Evolutionary conservation across 2,329 filamentous ascomycete species (phyloP).

Genomic region (Botrytis elliptica): DNA sequence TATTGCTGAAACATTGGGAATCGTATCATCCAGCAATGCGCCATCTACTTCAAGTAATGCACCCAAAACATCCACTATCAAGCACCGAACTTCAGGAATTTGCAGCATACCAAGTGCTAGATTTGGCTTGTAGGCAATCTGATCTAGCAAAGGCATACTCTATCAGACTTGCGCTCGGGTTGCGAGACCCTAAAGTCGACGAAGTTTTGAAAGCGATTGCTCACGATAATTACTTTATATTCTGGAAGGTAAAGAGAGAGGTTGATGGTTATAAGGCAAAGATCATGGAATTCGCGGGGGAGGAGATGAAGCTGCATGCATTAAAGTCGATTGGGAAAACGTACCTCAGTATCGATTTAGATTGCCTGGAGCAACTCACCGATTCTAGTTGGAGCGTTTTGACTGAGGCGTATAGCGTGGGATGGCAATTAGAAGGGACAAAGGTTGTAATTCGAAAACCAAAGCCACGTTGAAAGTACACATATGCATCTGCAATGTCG

Average conservation of each 20-base stretch:
- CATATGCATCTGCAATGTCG: not conserved
- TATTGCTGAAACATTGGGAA: conserved; percentile 78
- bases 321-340: conserved; percentile 83
- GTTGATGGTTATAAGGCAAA: conserved; percentile 80
- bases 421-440: conserved; percentile 76
- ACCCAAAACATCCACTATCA: conserved; percentile 65
- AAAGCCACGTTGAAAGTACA: conserved; percentile 43
- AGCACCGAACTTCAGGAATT: conserved; percentile 75
- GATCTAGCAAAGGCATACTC: conserved; percentile 73
- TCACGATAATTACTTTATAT: conserved; percentile 79
- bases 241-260: conserved; percentile 66
- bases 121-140: conserved; percentile 80
- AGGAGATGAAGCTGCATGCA: conserved; percentile 69
- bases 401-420: conserved; percentile 66
- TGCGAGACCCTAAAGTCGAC: conserved; percentile 68
- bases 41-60: conserved; percentile 72
- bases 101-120: conserved; percentile 76
- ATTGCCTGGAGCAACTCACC: conserved; percentile 67
- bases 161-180: conserved; percentile 58
- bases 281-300: conserved; percentile 79
- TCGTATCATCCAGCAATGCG: conserved; percentile 87
- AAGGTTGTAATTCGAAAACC: conserved; percentile 73
- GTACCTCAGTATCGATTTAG: conserved; percentile 71
- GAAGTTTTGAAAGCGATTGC: conserved; percentile 67
- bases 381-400: conserved; percentile 72